Conservation (phyloP, 2,329 filamentous ascomycete genomes). For the Corniculantispora saksenae region DNA sequence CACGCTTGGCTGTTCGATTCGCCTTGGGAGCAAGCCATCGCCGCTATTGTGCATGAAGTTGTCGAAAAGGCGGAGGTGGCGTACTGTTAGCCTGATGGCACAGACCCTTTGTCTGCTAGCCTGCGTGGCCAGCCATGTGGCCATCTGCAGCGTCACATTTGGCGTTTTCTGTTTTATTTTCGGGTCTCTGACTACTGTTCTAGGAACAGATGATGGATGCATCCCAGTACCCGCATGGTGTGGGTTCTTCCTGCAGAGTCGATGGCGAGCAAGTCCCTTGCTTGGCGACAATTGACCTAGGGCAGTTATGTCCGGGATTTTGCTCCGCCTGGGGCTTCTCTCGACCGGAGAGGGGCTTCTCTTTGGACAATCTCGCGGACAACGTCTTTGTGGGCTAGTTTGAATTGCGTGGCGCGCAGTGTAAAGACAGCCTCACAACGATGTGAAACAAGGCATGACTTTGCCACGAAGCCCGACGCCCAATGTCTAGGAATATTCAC, state of each 20-base stretch:
- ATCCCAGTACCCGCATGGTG: not conserved
- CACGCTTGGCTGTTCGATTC: not conserved
- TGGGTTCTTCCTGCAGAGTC: not conserved
- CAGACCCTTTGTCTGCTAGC: constrained; percentile 6
- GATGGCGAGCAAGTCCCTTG: not conserved
- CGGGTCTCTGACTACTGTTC: not conserved
- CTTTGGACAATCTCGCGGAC: not conserved
- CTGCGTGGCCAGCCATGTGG: not conserved
- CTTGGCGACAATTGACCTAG: not conserved
- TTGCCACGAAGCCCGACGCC: not conserved
- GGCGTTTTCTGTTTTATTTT: not conserved
- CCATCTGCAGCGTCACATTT: not conserved
- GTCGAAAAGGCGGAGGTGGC: constrained; percentile 9
- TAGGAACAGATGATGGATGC: not conserved
- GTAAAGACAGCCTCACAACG: not conserved
- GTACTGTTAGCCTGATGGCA: constrained; percentile 3
- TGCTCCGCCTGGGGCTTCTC: not conserved
- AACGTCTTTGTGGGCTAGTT: not conserved
- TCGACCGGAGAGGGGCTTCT: not conserved
- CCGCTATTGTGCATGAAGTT: not conserved
- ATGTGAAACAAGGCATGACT: not conserved
- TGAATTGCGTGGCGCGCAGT: not conserved
- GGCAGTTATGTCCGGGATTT: not conserved
- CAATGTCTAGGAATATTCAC: not conserved
- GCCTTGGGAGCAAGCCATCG: not conserved